These are phyloP conservation scores for Lagenidium sp. DNA, from an alignment of 352 stramenopile genomes.

Conservation along the genomic window DNA sequence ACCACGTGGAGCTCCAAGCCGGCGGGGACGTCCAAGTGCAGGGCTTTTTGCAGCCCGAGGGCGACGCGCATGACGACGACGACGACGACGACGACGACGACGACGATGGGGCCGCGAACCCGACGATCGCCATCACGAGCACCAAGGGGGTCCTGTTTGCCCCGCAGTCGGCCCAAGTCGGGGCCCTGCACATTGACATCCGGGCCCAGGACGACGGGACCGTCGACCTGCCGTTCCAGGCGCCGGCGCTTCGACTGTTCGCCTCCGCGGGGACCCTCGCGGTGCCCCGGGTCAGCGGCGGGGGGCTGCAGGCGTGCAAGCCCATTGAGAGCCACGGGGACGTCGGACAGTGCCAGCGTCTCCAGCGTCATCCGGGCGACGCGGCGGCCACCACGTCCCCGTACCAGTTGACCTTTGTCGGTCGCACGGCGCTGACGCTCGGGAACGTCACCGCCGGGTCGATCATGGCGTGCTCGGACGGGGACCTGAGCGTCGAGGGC, in stretches of 20 bases:
- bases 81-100: conserved; percentile 1
- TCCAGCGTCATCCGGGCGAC: no score
- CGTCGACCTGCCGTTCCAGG: conserved; percentile 17
- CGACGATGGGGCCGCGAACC: background rate
- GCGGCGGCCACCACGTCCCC: background rate
- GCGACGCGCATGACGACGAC: conserved; percentile 4
- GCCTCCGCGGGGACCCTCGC: conserved; percentile 9
- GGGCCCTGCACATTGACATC: conserved; percentile 9
- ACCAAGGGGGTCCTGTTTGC: conserved; percentile 11
- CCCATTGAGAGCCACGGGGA: conserved; percentile 6
- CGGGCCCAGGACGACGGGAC: conserved; percentile 8
- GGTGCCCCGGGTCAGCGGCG: conserved; percentile 7
- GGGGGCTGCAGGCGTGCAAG: conserved; percentile 13
- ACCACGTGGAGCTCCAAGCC: conserved; percentile 20
- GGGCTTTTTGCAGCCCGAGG: conserved; percentile 10
- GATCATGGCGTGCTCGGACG: conserved; percentile 15
- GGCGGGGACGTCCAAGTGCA: conserved; percentile 13
- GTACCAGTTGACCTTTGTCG: conserved; percentile 16
- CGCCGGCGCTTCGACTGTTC: conserved; percentile 8
- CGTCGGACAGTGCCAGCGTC: background rate
- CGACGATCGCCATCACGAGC: background rate
- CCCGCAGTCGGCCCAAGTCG: conserved; percentile 12
- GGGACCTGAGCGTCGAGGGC: conserved; percentile 17
- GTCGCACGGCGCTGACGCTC: conserved; percentile 7
- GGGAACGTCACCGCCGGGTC: conserved; percentile 16